Conservation (phyloP, 2,329 filamentous ascomycete genomes). For the Parastagonospora nodorum region DNA sequence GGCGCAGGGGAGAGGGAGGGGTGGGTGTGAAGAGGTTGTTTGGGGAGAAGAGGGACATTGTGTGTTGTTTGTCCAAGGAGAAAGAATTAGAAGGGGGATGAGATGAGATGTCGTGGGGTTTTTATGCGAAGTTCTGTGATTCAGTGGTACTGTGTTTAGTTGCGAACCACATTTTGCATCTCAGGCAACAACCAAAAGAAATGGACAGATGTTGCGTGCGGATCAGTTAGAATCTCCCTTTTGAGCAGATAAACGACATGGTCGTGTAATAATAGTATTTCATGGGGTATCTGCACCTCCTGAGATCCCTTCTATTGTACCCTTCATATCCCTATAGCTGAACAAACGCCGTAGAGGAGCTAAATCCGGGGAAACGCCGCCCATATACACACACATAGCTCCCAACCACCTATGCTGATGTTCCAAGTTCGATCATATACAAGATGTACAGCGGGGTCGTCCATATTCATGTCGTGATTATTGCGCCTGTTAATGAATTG, state of each 20-base stretch:
- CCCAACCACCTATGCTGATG: too few relatives aligned
- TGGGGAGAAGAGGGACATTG: background rate
- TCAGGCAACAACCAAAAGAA: background rate
- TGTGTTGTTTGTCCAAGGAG: background rate
- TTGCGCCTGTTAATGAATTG: background rate
- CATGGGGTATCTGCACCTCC: background rate
- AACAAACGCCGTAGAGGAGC: background rate
- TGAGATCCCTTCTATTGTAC: background rate
- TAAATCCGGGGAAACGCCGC: conserved; percentile 5
- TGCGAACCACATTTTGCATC: background rate
- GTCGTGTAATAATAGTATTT: background rate
- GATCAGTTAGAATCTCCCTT: too few relatives aligned
- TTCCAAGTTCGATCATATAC: background rate
- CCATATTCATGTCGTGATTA: background rate
- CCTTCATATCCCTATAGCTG: background rate
- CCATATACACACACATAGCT: conserved; percentile 10
- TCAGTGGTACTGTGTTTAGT: background rate
- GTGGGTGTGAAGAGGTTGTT: background rate
- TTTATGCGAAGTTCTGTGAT: background rate
- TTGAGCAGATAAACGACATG: too few relatives aligned
- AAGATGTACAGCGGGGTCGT: too few relatives aligned
- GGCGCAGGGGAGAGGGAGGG: background rate
- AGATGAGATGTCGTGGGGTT: background rate
- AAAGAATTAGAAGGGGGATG: background rate
- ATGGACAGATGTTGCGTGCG: background rate